A percentile compares a stretch with the other conserved stretches of the same genome.
phyloP scores from a whole-genome alignment of 768 basidiomycete species.

The Amanita rubescens region DNA sequence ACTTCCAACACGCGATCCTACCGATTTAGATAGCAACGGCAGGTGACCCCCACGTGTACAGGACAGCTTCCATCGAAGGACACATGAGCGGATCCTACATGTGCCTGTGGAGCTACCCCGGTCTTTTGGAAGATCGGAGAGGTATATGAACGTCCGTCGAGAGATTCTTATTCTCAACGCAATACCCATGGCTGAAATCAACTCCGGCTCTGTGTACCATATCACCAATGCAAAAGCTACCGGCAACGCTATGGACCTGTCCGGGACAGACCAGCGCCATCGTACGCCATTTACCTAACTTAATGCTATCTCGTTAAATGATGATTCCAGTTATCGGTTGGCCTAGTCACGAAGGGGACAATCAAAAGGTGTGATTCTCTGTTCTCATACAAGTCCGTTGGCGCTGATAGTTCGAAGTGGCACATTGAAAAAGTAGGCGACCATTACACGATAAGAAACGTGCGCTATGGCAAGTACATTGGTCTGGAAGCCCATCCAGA shows the following conservation, averaged over 20 bases:
- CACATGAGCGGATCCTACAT: too few species aligned
- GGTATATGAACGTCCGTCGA: not conserved
- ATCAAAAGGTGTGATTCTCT: slow-evolving; percentile 2
- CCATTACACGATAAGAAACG: slow-evolving; percentile 16
- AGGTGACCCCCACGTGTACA: too few species aligned
- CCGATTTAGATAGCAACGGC: too few species aligned
- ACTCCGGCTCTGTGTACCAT: not conserved
- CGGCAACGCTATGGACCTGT: not conserved
- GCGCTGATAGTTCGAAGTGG: slow-evolving; percentile 12
- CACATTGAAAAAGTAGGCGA: slow-evolving; percentile 6
- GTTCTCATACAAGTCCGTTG: not conserved
- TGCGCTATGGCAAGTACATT: slow-evolving; percentile 12
- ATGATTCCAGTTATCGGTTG: slow-evolving; percentile 4
- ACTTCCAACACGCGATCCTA: too few species aligned
- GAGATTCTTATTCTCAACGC: not conserved
- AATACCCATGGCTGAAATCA: not conserved
- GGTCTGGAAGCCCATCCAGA: slow-evolving; percentile 6
- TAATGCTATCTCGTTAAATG: not conserved
- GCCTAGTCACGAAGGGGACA: slow-evolving; percentile 3
- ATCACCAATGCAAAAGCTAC: slow-evolving; percentile 4
- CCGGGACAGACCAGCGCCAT: not conserved
- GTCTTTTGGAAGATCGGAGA: not conserved
- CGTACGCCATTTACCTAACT: not conserved
- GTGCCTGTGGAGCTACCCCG: not conserved
- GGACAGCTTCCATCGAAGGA: too few species aligned